Percentiles rank a stretch among this genome's conserved stretches.
Conservation (phyloP, 2,329 filamentous ascomycete genomes). For the Emmonsiellopsis sp. region DNA sequence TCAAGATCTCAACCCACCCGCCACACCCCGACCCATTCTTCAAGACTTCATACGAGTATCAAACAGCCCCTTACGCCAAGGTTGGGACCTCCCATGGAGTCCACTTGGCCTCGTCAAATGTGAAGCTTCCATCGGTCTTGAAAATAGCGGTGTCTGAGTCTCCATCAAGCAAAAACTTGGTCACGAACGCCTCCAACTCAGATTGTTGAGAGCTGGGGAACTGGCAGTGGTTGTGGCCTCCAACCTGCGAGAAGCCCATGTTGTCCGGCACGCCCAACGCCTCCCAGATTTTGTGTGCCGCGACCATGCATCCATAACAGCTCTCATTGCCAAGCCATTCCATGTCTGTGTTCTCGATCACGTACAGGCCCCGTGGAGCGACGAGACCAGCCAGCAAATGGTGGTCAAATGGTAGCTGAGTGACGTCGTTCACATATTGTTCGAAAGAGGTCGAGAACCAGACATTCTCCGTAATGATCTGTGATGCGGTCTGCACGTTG, state of each 20-base stretch:
- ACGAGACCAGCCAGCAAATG: conserved; percentile 50
- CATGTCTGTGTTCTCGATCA: conserved; percentile 49
- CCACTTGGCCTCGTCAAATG: conserved; percentile 32
- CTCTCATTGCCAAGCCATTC: conserved; percentile 52
- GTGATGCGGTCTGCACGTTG: conserved; percentile 51
- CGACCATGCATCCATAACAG: conserved; percentile 51
- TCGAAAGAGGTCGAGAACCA: conserved; percentile 54
- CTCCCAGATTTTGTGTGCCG: conserved; percentile 46
- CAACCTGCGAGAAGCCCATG: conserved; percentile 51
- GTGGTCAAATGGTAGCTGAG: conserved; percentile 47
- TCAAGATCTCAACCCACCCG: no score
- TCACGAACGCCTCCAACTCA: conserved; percentile 47
- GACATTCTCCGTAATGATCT: conserved; percentile 54
- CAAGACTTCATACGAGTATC: no score
- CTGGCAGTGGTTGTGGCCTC: conserved; percentile 47
- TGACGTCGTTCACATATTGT: conserved; percentile 40
- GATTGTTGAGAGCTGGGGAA: conserved; percentile 46
- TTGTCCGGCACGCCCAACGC: conserved; percentile 44
- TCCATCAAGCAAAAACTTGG: conserved; percentile 43
- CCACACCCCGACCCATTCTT: no score
- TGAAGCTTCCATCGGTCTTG: conserved; percentile 20
- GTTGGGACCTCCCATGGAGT: conserved; percentile 34
- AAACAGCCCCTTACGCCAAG: neutral
- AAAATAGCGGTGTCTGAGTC: conserved; percentile 19
- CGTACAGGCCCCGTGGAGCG: conserved; percentile 47